Percentiles rank a stretch among this genome's conserved stretches.
These are phyloP conservation scores for Penicillium sp. DNA, from an alignment of 2,329 filamentous ascomycete species.

Conservation along the genomic window DNA sequence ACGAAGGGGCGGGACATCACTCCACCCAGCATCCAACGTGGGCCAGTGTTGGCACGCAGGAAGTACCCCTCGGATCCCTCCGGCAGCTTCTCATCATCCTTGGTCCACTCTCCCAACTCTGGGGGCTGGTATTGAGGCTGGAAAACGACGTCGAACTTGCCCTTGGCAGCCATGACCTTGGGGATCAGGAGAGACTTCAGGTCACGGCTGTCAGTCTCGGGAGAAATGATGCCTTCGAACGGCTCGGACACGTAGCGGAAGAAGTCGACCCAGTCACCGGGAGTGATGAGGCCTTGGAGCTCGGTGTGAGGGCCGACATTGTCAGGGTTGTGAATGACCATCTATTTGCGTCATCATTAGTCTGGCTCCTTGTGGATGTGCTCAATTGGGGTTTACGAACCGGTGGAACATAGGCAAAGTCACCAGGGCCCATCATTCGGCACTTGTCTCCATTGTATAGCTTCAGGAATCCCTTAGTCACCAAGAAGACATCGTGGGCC, in stretches of 20 bases:
- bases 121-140: constrained; percentile 50
- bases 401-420: constrained; percentile 60
- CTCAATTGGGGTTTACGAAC: constrained; percentile 35
- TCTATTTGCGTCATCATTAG: constrained; percentile 12
- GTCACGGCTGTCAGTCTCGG: constrained; percentile 55
- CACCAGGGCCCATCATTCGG: constrained; percentile 54
- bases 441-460: constrained; percentile 60
- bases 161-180: constrained; percentile 57
- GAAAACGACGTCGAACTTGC: constrained; percentile 58
- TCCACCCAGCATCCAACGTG: constrained; percentile 34
- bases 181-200: constrained; percentile 53
- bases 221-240: constrained; percentile 52
- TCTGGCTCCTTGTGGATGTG: constrained; percentile 23
- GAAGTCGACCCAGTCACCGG: constrained; percentile 62
- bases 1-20: constrained; percentile 48
- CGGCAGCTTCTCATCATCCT: constrained; percentile 26
- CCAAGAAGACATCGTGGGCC: constrained; percentile 59
- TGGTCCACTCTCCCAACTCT: constrained; percentile 32
- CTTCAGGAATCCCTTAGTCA: constrained; percentile 56
- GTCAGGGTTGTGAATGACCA: constrained; percentile 57
- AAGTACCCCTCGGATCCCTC: constrained; percentile 47
- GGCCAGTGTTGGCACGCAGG: constrained; percentile 49
- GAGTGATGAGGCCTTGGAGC: constrained; percentile 55
- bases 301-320: constrained; percentile 57
- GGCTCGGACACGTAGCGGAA: constrained; percentile 59